These are phyloP conservation scores for Flaveria sonorensis DNA, from an alignment of 129 eudicot genomes.

Conservation along the genomic window DNA sequence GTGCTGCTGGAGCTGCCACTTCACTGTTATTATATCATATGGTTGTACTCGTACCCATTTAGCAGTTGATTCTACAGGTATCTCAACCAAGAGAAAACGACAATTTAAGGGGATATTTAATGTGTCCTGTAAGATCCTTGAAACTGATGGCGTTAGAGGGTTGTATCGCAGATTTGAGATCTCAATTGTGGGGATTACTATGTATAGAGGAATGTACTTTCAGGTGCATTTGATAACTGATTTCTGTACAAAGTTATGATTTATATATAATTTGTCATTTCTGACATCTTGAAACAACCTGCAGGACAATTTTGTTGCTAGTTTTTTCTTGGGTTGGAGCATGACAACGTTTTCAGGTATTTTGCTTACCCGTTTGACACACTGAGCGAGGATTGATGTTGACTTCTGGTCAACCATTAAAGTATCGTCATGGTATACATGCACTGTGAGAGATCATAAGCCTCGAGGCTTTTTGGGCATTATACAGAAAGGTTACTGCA, in stretches of 20 bases:
- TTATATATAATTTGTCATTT: not conserved
- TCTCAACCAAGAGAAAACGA: slow-evolving; percentile 33
- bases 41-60: slow-evolving; percentile 43
- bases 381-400: slow-evolving; percentile 83
- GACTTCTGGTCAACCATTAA: slow-evolving; percentile 80
- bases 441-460: slow-evolving; percentile 75
- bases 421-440: slow-evolving; percentile 63
- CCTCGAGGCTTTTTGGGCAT: slow-evolving; percentile 27
- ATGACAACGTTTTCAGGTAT: slow-evolving; percentile 85
- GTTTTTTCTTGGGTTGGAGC: slow-evolving; percentile 90
- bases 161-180: slow-evolving; percentile 87
- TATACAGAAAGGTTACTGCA: too few relatives aligned
- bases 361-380: slow-evolving; percentile 98
- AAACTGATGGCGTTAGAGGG: slow-evolving; percentile 72
- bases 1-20: too few relatives aligned
- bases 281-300: slow-evolving; percentile 18
- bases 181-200: slow-evolving; percentile 91
- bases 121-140: slow-evolving; percentile 69
- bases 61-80: slow-evolving; percentile 52
- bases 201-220: slow-evolving; percentile 75
- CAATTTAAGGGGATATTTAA: slow-evolving; percentile 71
- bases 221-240: slow-evolving; percentile 83
- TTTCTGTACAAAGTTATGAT: slow-evolving; percentile 1
- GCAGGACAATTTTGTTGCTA: slow-evolving; percentile 85
- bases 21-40: too few relatives aligned